These are phyloP conservation scores for Keqinozyma sinolaborantium DNA, from an alignment of 1,139 yeast genomes.

Conservation along the genomic window DNA sequence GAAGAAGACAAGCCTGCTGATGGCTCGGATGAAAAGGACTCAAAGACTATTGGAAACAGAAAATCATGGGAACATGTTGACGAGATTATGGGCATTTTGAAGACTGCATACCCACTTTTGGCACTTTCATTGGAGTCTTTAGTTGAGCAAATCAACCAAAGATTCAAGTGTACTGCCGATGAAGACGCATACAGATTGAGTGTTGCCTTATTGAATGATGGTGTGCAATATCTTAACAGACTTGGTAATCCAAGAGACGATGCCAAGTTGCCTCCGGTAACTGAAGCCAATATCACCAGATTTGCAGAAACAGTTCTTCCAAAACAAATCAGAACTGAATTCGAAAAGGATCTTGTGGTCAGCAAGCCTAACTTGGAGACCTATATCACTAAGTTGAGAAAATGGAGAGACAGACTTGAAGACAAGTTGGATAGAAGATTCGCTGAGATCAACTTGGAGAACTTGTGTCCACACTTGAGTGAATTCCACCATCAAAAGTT, in stretches of 20 bases:
- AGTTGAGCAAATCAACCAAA: slow-evolving; percentile 91
- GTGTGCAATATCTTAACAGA: slow-evolving; percentile 82
- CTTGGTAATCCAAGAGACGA: slow-evolving; percentile 84
- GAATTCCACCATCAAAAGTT: slow-evolving; percentile 98
- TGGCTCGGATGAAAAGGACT: background rate
- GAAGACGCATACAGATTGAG: slow-evolving; percentile 95
- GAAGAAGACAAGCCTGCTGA: slow-evolving; percentile 6
- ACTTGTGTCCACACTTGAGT: slow-evolving; percentile 89
- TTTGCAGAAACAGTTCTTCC: slow-evolving; percentile 95
- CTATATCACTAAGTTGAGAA: slow-evolving; percentile 76
- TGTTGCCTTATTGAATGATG: slow-evolving; percentile 89
- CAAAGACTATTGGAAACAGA: slow-evolving; percentile 21
- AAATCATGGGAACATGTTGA: slow-evolving; percentile 97
- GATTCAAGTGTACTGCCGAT: slow-evolving; percentile 92
- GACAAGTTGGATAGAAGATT: slow-evolving; percentile 84
- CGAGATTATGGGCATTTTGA: slow-evolving; percentile 89
- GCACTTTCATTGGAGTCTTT: slow-evolving; percentile 91
- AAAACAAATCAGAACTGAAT: slow-evolving; percentile 82
- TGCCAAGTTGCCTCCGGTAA: slow-evolving; percentile 84
- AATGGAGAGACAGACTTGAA: slow-evolving; percentile 92
- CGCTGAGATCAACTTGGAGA: slow-evolving; percentile 77
- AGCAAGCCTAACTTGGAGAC: slow-evolving; percentile 88
- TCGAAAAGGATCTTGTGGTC: slow-evolving; percentile 85
- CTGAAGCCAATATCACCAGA: slow-evolving; percentile 84
- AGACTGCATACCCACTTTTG: slow-evolving; percentile 92